Conservation (phyloP, 495 filamentous ascomycete species). For the Neurospora sp. region DNA sequence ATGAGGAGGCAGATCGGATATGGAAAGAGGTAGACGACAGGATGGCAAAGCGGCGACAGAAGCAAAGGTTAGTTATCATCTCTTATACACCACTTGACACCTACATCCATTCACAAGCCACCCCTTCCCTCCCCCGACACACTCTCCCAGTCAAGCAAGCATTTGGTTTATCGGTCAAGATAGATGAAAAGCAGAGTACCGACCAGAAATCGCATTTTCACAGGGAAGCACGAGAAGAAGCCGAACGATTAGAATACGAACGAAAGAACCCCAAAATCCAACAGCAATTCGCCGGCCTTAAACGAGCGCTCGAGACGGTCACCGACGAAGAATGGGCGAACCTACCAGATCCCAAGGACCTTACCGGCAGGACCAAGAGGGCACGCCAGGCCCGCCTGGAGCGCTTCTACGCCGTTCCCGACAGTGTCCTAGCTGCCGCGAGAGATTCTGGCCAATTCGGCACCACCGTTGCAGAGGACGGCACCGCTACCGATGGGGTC, state of each 20-base stretch:
- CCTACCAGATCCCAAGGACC: slow-evolving; percentile 88
- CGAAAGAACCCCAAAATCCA: slow-evolving; percentile 96
- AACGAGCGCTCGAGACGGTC: slow-evolving; percentile 75
- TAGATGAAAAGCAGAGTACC: slow-evolving; percentile 71
- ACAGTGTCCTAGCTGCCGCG: slow-evolving; percentile 87
- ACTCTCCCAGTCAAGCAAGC: slow-evolving; percentile 22
- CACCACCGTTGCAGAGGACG: slow-evolving; percentile 74
- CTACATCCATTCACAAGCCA: slow-evolving; percentile 6
- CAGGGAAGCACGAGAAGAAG: slow-evolving; percentile 91
- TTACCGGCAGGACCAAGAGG: slow-evolving; percentile 86
- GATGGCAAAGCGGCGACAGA: slow-evolving; percentile 81
- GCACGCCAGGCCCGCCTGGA: slow-evolving; percentile 71
- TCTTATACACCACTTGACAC: slow-evolving; percentile 7
- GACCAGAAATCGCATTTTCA: slow-evolving; percentile 51
- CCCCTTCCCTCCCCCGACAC: slow-evolving; percentile 4
- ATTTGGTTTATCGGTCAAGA: slow-evolving; percentile 62
- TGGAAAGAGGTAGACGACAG: slow-evolving; percentile 92
- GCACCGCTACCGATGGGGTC: slow-evolving; percentile 39
- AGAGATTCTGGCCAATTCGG: slow-evolving; percentile 70
- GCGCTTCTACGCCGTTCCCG: slow-evolving; percentile 91
- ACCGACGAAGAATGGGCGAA: slow-evolving; percentile 96
- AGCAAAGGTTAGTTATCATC: slow-evolving; percentile 69
- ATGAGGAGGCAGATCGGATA: slow-evolving; percentile 93
- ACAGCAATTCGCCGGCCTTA: slow-evolving; percentile 94
- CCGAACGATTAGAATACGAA: slow-evolving; percentile 91